These are phyloP conservation scores for Alternaria dauci DNA, from an alignment of 2,329 filamentous ascomycete species.

Conservation along the genomic window DNA sequence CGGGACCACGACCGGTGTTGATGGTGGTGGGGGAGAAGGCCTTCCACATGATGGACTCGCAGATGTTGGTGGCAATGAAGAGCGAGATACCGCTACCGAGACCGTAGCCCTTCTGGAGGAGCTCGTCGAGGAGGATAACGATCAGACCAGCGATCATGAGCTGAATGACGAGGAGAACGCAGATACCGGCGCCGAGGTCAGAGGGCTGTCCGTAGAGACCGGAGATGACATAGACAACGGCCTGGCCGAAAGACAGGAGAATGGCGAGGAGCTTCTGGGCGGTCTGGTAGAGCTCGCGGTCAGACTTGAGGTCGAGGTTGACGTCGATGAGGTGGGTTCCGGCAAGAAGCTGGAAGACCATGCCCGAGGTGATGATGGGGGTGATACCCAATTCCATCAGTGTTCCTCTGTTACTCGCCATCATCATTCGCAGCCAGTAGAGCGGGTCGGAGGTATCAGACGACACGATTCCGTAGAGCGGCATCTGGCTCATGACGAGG, in stretches of 20 bases:
- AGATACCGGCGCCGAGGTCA: slow-evolving; percentile 96
- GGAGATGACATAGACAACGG: slow-evolving; percentile 97
- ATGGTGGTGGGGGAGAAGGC: slow-evolving; percentile 99
- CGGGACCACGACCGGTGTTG: slow-evolving; percentile 98
- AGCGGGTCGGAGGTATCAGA: slow-evolving; percentile 94
- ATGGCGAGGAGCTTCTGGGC: slow-evolving; percentile 93
- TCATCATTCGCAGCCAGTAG: slow-evolving; percentile 99
- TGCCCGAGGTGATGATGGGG: slow-evolving; percentile 98
- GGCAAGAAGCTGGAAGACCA: slow-evolving; percentile 99
- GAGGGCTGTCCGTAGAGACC: slow-evolving; percentile 92
- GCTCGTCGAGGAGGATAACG: slow-evolving; percentile 98
- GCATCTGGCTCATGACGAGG: slow-evolving; percentile 99
- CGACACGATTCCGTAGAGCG: slow-evolving; percentile 95
- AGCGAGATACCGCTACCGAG: slow-evolving; percentile 98
- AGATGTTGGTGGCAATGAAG: slow-evolving; percentile 99
- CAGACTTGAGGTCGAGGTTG: slow-evolving; percentile 99
- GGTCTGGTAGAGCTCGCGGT: slow-evolving; percentile 99
- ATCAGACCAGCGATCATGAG: slow-evolving; percentile 97
- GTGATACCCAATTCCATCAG: slow-evolving; percentile 96
- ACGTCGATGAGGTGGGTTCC: slow-evolving; percentile 99
- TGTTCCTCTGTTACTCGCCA: slow-evolving; percentile 97
- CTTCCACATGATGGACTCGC: slow-evolving; percentile 99
- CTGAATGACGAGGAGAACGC: slow-evolving; percentile 97
- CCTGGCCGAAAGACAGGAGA: slow-evolving; percentile 96
- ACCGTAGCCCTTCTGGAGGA: slow-evolving; percentile 99